A percentile compares a stretch with the other conserved stretches of the same genome.
These are phyloP conservation scores for Phallus indusiatus DNA, from an alignment of 768 basidiomycete genomes.

Conservation along the genomic window DNA sequence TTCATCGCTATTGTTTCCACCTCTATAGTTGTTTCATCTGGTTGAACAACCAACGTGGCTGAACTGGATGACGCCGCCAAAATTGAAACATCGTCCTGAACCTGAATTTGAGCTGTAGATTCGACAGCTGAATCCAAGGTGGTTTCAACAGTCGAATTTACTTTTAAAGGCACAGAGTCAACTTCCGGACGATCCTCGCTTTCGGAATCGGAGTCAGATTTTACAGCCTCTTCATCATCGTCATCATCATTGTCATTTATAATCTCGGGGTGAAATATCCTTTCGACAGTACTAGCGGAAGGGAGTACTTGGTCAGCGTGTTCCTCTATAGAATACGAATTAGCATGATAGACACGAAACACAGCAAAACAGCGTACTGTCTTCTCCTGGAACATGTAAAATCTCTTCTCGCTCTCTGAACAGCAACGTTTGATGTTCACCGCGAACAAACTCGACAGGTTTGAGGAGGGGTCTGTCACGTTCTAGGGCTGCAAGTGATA, in stretches of 20 bases:
- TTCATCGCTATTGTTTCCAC: neutral
- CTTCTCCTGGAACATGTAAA: constrained; percentile 9
- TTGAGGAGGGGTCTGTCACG: constrained; percentile 50
- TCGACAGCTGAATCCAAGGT: neutral
- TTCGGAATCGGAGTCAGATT: constrained; percentile 11
- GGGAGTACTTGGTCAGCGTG: constrained; percentile 49
- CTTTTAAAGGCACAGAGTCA: neutral
- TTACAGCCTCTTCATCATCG: constrained; percentile 12
- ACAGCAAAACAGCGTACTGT: constrained; percentile 32
- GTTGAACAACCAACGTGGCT: neutral
- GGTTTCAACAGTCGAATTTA: neutral
- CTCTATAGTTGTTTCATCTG: neutral
- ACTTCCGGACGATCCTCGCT: neutral
- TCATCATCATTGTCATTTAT: constrained; percentile 10
- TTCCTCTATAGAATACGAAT: constrained; percentile 27
- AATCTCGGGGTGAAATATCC: constrained; percentile 42
- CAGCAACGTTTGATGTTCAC: constrained; percentile 38
- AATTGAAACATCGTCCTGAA: neutral
- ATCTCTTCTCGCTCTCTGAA: constrained; percentile 38
- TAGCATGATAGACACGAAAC: constrained; percentile 10
- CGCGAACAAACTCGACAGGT: constrained; percentile 64
- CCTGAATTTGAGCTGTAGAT: neutral
- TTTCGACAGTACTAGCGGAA: constrained; percentile 58
- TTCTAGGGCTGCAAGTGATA: constrained; percentile 25
- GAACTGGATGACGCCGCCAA: neutral